Conservation (phyloP, 306 rosid species). For the Cucumis cinereus region DNA sequence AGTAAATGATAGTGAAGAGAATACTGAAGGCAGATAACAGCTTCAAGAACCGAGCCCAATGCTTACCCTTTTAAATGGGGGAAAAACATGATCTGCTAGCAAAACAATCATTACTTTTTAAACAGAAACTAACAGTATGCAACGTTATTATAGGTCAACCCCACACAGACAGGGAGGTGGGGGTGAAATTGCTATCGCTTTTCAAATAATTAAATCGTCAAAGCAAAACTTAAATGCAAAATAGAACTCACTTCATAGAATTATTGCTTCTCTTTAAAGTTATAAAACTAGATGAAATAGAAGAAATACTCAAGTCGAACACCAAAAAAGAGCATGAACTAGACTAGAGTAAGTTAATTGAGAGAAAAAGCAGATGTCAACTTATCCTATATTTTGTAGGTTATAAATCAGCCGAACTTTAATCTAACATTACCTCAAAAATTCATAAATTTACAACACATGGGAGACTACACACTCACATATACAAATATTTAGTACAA, state of each 20-base stretch:
- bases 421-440: background rate
- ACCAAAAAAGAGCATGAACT: background rate
- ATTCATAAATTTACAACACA: background rate
- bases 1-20: background rate
- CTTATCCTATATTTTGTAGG: background rate
- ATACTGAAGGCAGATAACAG: background rate
- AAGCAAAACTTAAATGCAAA: background rate
- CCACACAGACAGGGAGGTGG: background rate
- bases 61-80: background rate
- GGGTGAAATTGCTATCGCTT: background rate
- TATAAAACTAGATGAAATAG: background rate
- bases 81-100: background rate
- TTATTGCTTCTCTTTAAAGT: background rate
- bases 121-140: background rate
- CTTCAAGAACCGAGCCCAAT: background rate
- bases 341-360: background rate
- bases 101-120: background rate
- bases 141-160: background rate
- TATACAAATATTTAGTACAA: background rate
- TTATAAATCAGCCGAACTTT: background rate
- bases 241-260: background rate
- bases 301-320: background rate
- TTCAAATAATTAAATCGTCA: background rate
- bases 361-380: background rate
- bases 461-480: background rate